A percentile compares a stretch with the other conserved stretches of the same genome.
Evolutionary conservation across 208 protist species (phyloP).

Genomic region (Leptomonas seymouri): DNA sequence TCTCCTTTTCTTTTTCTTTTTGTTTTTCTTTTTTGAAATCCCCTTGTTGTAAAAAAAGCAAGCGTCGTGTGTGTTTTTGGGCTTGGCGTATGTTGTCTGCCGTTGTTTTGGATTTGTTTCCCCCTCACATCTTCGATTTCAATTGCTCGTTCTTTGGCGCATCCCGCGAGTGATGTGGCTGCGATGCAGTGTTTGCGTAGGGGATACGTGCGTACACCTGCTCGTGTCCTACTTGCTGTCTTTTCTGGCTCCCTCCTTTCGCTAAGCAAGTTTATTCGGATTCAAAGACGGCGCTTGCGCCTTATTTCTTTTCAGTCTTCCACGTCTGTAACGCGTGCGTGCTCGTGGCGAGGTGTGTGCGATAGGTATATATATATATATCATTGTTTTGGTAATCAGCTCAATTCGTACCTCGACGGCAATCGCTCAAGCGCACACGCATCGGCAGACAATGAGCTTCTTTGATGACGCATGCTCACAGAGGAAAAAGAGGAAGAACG

Average conservation of each 20-base stretch:
- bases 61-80: no score
- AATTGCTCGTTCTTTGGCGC: background rate
- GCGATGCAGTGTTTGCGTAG: background rate
- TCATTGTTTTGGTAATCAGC: background rate
- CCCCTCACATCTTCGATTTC: background rate
- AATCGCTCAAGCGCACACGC: background rate
- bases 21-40: no score
- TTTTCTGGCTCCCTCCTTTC: slow-evolving; percentile 2
- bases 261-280: background rate
- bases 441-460: background rate
- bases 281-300: background rate
- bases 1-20: background rate
- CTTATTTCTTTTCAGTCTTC: background rate
- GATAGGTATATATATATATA: slow-evolving; percentile 1
- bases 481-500: no score
- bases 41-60: no score
- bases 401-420: background rate
- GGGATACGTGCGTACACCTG: background rate
- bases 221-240: slow-evolving; percentile 11
- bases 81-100: no score
- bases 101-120: no score
- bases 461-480: no score
- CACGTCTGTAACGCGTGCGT: slow-evolving; percentile 2
- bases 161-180: background rate
- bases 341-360: slow-evolving; percentile 7